Evolutionary conservation across 345 rosid species (phyloP), one percentile per base, ranked within the genome.

Genomic region (Citrus unshiu): DNA sequence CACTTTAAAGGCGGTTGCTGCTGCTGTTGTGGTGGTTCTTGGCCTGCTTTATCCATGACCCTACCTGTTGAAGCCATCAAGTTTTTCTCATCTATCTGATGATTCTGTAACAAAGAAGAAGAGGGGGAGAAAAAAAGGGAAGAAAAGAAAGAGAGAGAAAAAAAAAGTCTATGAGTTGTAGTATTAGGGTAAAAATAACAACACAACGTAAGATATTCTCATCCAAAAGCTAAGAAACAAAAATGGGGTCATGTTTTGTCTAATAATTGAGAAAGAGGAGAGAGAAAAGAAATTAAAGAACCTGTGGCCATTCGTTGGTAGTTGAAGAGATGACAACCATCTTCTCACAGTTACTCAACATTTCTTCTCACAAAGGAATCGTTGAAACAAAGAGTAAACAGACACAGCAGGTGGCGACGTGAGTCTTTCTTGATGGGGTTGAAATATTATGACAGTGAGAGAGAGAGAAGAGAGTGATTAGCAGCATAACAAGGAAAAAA

Each of bases 321-420:
- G 88, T 84, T 86, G 96, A 85, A 81, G 86, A 85, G 88, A 88
- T 82, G 84, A 87, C 82, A 83, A 85, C 79, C 86, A 83, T 88
- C 84, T 85, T 88, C 86, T 90, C 91, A 78, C 81, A 86, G 89
- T 84, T 84, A 66, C 89, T 83, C 83, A 83, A 77, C 91, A 90
- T 91, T 87, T 87, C 80, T 82, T 78, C 82, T 78, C 68, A 75
- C 82, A 81, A 78, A 74, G 83, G 91, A 87, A 86, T 90, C 85
- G 79, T 84, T 81, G 86, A 91, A 86, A 88, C 98, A 84, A 86
- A 82, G 88, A 85, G 90, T 80, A 85, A 88, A 82, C 82, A 82
- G 92, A 91, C 97, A 89, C 80, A 87, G 89, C 88, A 86, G 92
- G 90, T 89, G 90, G 89, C 87, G 88, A 84, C 87, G 78, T 71